Percentiles rank a stretch among this genome's conserved stretches.
Evolutionary conservation across 23 red algal genomes (phyloP).

Genomic region (Gracilariopsis chorda): DNA sequence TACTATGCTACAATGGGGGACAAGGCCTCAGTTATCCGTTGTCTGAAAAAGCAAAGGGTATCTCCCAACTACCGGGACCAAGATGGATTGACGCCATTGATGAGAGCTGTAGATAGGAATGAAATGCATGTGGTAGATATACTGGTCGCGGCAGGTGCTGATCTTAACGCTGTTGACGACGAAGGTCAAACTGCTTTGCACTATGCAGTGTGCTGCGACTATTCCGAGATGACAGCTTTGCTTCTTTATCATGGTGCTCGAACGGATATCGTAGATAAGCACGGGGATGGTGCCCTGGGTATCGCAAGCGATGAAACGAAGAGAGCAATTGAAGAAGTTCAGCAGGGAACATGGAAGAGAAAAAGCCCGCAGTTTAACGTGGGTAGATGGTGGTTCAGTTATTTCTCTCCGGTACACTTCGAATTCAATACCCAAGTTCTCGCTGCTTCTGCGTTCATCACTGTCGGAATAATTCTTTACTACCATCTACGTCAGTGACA

Average conservation of each 20-base stretch:
- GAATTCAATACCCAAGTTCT: not conserved
- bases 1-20: conserved; percentile 26
- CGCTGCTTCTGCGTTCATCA: not conserved
- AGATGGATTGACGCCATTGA: conserved; percentile 41
- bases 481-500: not conserved
- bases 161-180: conserved; percentile 24
- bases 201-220: conserved; percentile 50
- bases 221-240: conserved; percentile 55
- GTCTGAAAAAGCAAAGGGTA: not conserved
- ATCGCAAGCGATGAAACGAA: conserved; percentile 15
- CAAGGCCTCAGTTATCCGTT: not conserved
- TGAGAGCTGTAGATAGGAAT: conserved; percentile 42
- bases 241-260: conserved; percentile 41
- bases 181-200: conserved; percentile 59
- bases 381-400: not conserved
- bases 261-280: conserved; percentile 13
- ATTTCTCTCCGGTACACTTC: not conserved
- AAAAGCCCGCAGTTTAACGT: not conserved
- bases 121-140: conserved; percentile 24
- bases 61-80: conserved; percentile 17
- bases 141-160: conserved; percentile 39
- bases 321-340: conserved; percentile 6
- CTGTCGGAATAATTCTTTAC: not conserved
- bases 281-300: not conserved
- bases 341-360: conserved; percentile 11